Evolutionary conservation across 306 rosid species (phyloP).

Genomic region (Purshia tridentata): DNA sequence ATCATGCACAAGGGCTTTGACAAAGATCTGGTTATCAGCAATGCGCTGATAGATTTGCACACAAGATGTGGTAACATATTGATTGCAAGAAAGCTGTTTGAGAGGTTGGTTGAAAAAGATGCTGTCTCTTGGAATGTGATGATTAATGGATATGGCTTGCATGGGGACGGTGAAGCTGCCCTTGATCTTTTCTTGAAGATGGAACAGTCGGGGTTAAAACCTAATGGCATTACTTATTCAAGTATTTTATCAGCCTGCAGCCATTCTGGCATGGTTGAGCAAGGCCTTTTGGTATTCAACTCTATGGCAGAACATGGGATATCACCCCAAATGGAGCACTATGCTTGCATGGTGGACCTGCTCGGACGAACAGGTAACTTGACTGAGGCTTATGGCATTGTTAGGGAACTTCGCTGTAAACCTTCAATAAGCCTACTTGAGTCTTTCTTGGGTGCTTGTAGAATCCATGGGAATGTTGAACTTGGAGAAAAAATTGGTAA

Average conservation of each 20-base stretch:
- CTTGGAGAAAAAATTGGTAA: conserved; percentile 25
- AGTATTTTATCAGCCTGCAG: conserved; percentile 37
- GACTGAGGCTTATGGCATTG: conserved; percentile 33
- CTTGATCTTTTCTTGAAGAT: conserved; percentile 34
- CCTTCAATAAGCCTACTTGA: conserved; percentile 29
- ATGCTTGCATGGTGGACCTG: conserved; percentile 39
- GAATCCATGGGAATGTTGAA: conserved; percentile 30
- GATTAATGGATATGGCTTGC: conserved; percentile 36
- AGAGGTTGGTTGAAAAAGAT: conserved; percentile 24
- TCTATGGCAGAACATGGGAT: conserved; percentile 28
- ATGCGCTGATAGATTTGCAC: conserved; percentile 34
- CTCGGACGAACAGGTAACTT: conserved; percentile 36
- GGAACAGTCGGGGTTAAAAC: conserved; percentile 25
- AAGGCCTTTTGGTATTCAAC: conserved; percentile 26
- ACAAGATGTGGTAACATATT: conserved; percentile 32
- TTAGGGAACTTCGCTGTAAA: conserved; percentile 20
- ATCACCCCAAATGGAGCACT: conserved; percentile 27
- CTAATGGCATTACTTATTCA: conserved; percentile 21
- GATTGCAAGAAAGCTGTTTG: conserved; percentile 32
- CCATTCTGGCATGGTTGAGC: conserved; percentile 36
- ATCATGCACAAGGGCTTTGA: conserved; percentile 27
- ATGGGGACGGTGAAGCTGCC: conserved; percentile 36
- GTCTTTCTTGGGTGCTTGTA: conserved; percentile 36
- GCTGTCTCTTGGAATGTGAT: conserved; percentile 34
- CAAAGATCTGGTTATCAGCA: conserved; percentile 20